Conservation (phyloP, 2,329 filamentous ascomycete genomes). For the Scedosporium aurantiacum region DNA sequence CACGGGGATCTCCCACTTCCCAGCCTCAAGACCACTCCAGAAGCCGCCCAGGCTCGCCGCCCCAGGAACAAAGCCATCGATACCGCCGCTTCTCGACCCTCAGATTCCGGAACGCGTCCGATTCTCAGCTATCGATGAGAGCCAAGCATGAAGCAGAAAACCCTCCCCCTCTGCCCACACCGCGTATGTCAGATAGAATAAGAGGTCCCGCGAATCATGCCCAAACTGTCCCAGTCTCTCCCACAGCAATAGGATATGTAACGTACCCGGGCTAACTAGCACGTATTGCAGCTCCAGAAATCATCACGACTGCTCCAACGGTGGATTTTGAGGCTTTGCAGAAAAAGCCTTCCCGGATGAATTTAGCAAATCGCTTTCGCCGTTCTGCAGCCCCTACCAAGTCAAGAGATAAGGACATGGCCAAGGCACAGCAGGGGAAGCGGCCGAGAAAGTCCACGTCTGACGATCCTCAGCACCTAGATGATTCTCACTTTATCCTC, state of each 20-base stretch:
- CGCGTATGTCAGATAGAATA: constrained; percentile 30
- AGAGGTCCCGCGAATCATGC: neutral
- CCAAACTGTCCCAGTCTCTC: neutral
- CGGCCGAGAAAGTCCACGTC: neutral
- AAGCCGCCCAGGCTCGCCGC: constrained; percentile 33
- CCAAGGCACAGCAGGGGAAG: neutral
- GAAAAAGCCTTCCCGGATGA: constrained; percentile 46
- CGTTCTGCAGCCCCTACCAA: constrained; percentile 36
- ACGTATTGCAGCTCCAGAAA: constrained; percentile 45
- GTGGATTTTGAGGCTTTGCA: constrained; percentile 43
- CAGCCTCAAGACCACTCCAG: constrained; percentile 8
- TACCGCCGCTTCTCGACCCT: constrained; percentile 59
- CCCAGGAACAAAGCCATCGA: constrained; percentile 44
- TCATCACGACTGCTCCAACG: constrained; percentile 88
- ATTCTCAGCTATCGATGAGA: constrained; percentile 71
- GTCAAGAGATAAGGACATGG: neutral
- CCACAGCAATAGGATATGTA: neutral
- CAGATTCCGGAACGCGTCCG: constrained; percentile 83
- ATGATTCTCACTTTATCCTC: neutral
- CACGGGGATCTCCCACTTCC: constrained; percentile 12
- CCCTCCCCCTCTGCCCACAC: constrained; percentile 44
- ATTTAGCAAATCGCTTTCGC: constrained; percentile 37
- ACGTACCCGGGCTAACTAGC: neutral
- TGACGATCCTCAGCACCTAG: neutral
- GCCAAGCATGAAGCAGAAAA: constrained; percentile 57